Percentiles rank a stretch among this genome's conserved stretches.
Conservation (phyloP, 768 basidiomycete species). For the Mycena maculata region DNA sequence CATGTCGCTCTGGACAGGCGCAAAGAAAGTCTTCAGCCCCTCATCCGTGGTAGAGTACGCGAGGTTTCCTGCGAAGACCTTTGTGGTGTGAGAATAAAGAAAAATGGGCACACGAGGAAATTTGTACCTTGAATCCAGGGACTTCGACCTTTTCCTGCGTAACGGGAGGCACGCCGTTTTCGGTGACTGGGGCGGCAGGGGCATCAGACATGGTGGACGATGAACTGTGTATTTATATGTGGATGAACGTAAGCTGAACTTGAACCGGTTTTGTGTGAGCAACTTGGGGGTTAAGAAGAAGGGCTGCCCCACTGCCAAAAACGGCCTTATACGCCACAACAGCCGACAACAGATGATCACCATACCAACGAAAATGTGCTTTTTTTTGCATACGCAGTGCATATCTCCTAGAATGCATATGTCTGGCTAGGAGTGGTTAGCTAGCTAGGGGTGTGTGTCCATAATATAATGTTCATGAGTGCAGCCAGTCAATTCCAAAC, state of each 20-base stretch:
- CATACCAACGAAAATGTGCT: not conserved
- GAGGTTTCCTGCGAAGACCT: slow-evolving; percentile 98
- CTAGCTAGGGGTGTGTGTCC: too few relatives aligned
- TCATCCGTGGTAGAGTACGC: slow-evolving; percentile 94
- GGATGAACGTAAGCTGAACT: slow-evolving; percentile 70
- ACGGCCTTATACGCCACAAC: not conserved
- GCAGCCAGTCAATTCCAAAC: not conserved
- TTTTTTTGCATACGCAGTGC: too few relatives aligned
- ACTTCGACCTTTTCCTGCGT: slow-evolving; percentile 76
- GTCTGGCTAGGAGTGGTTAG: too few relatives aligned
- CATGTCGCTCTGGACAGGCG: slow-evolving; percentile 88
- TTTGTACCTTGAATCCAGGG: slow-evolving; percentile 81
- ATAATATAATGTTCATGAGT: not conserved
- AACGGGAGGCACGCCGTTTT: slow-evolving; percentile 87
- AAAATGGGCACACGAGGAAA: slow-evolving; percentile 36
- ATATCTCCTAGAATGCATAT: too few relatives aligned
- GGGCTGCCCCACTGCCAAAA: slow-evolving; percentile 10
- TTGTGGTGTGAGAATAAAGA: slow-evolving; percentile 23
- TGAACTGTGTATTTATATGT: slow-evolving; percentile 65
- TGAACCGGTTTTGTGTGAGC: slow-evolving; percentile 90
- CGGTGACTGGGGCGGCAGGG: slow-evolving; percentile 85
- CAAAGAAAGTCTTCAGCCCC: slow-evolving; percentile 95
- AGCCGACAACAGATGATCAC: not conserved
- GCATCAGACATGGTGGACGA: slow-evolving; percentile 87
- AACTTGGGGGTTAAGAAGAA: slow-evolving; percentile 85